phyloP scores from a whole-genome alignment of 768 basidiomycete genomes.

The Phaeotremella fagi region DNA sequence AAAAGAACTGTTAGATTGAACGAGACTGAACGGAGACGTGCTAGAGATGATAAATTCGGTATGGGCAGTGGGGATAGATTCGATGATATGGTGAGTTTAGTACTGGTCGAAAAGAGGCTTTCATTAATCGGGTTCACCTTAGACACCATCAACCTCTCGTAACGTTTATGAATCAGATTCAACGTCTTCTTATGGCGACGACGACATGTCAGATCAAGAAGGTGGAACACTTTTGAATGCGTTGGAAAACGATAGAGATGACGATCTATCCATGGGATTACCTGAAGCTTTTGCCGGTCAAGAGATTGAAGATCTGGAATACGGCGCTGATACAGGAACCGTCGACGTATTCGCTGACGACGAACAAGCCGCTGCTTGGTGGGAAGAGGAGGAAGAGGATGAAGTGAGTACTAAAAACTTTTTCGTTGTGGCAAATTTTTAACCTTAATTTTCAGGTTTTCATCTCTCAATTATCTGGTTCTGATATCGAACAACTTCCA shows the following conservation, averaged over 20 bases:
- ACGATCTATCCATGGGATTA: slow-evolving; percentile 18
- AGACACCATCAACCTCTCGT: not conserved
- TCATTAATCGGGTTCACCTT: not conserved
- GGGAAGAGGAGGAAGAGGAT: slow-evolving; percentile 34
- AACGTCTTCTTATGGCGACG: slow-evolving; percentile 33
- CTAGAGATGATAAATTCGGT: slow-evolving; percentile 39
- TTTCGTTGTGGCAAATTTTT: too few species aligned
- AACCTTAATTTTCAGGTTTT: slow-evolving; percentile 23
- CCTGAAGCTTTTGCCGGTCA: slow-evolving; percentile 38
- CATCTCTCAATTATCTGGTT: slow-evolving; percentile 38
- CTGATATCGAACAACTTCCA: slow-evolving; percentile 26
- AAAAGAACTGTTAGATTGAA: slow-evolving; percentile 28
- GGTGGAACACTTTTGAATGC: not conserved
- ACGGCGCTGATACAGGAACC: slow-evolving; percentile 33
- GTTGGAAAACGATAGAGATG: slow-evolving; percentile 15
- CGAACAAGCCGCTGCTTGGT: slow-evolving; percentile 15
- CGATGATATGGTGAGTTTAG: slow-evolving; percentile 4
- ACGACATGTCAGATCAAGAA: slow-evolving; percentile 26
- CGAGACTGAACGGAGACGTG: slow-evolving; percentile 31
- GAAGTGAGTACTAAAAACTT: slow-evolving; percentile 32
- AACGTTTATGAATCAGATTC: slow-evolving; percentile 9
- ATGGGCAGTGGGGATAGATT: slow-evolving; percentile 7
- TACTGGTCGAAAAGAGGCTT: not conserved
- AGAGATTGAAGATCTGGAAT: slow-evolving; percentile 41
- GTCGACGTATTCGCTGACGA: slow-evolving; percentile 20